These are phyloP conservation scores for Apiospora rasikravindrae DNA, from an alignment of 2,329 filamentous ascomycete species.

Conservation along the genomic window DNA sequence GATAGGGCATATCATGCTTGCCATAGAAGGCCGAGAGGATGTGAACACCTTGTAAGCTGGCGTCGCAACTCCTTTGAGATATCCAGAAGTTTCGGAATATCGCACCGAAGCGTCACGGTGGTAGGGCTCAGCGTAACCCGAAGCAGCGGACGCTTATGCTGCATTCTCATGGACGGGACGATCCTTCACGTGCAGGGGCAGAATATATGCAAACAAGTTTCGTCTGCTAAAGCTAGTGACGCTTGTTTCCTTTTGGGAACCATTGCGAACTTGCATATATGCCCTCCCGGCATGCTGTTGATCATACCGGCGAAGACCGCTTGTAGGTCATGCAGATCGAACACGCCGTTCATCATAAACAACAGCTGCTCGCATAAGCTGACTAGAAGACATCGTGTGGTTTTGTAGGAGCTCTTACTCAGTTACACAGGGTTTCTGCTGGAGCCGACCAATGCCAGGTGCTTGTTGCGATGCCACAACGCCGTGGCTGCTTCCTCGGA, in stretches of 20 bases:
- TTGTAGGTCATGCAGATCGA: not conserved
- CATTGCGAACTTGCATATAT: not conserved
- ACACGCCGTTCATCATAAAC: not conserved
- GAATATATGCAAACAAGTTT: not conserved
- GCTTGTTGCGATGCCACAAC: not conserved
- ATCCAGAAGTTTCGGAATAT: not conserved
- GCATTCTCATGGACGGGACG: too few relatives aligned
- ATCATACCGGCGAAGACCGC: not conserved
- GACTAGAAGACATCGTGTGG: not conserved
- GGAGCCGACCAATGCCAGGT: not conserved
- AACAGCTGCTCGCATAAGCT: not conserved
- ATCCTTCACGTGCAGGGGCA: not conserved
- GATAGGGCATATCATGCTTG: not conserved
- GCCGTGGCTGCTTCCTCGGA: conserved; percentile 7
- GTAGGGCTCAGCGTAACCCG: not conserved
- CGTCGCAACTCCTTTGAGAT: not conserved
- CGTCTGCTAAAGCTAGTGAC: not conserved
- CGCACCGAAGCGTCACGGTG: not conserved
- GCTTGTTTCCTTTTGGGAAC: not conserved
- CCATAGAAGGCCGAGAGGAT: not conserved
- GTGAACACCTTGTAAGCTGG: conserved; percentile 9
- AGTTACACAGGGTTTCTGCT: not conserved
- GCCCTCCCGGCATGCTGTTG: not conserved
- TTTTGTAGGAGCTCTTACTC: not conserved
- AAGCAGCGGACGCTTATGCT: not conserved